Evolutionary conservation across 1,284 basidiomycete species (phyloP).

Genomic region (Rhodofomes roseus): DNA sequence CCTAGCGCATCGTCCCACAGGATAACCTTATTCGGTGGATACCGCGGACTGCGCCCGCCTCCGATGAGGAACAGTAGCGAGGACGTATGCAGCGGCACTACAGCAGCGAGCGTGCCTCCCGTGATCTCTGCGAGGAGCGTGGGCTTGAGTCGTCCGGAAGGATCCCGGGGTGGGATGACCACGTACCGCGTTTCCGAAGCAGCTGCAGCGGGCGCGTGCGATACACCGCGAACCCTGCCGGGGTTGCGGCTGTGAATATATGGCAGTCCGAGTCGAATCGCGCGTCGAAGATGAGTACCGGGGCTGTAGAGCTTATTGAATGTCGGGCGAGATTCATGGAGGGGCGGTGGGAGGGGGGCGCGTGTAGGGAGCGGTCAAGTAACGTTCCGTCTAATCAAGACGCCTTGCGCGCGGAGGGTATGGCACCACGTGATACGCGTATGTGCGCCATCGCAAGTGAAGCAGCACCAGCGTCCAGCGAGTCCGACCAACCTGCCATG

Average conservation of each 20-base stretch:
- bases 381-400: background rate
- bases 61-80: conserved; percentile 89
- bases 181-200: conserved; percentile 73
- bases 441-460: background rate
- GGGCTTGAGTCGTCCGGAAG: conserved; percentile 2
- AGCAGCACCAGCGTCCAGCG: too few species aligned
- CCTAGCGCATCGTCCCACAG: conserved; percentile 82
- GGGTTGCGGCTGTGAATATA: conserved; percentile 82
- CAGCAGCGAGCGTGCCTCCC: conserved; percentile 78
- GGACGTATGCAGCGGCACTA: conserved; percentile 77
- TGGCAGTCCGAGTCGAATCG: conserved; percentile 74
- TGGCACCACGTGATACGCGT: conserved; percentile 5
- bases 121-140: conserved; percentile 50
- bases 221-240: conserved; percentile 87
- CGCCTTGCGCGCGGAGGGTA: background rate
- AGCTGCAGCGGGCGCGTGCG: conserved; percentile 74
- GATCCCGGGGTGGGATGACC: conserved; percentile 5
- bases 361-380: conserved; percentile 4
- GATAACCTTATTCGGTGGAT: conserved; percentile 92
- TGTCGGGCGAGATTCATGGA: conserved; percentile 88
- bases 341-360: conserved; percentile 20
- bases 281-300: conserved; percentile 75
- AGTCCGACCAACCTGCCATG: too few species aligned
- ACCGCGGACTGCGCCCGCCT: conserved; percentile 86
- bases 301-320: conserved; percentile 76